Percentiles rank a stretch among this genome's conserved stretches.
These are phyloP conservation scores for Verticillium tricorpus DNA, from an alignment of 2,329 filamentous ascomycete species.

Conservation along the genomic window DNA sequence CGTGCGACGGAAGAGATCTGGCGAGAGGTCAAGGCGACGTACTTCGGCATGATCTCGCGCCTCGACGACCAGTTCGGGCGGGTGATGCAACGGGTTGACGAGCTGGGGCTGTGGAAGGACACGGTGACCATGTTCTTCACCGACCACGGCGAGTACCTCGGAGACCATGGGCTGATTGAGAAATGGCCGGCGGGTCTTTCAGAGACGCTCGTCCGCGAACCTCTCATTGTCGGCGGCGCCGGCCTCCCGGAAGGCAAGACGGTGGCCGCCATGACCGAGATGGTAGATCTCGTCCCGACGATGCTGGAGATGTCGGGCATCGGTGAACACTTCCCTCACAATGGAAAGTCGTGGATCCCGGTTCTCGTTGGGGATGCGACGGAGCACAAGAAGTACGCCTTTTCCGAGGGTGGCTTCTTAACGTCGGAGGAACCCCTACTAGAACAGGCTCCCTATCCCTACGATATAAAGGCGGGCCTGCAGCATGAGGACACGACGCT, in stretches of 20 bases:
- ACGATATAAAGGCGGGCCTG: conserved; percentile 38
- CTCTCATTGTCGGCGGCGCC: conserved; percentile 36
- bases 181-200: conserved; percentile 40
- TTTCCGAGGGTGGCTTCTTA: conserved; percentile 39
- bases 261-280: conserved; percentile 30
- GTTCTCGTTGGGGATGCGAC: conserved; percentile 16
- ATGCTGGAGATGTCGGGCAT: conserved; percentile 32
- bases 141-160: conserved; percentile 40
- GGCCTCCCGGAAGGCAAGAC: conserved; percentile 28
- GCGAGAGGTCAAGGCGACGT: conserved; percentile 36
- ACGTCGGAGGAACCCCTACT: conserved; percentile 37
- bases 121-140: conserved; percentile 39
- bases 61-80: conserved; percentile 39
- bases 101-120: conserved; percentile 25
- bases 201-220: conserved; percentile 34
- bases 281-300: conserved; percentile 40
- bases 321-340: conserved; percentile 31
- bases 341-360: conserved; percentile 29
- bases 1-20: conserved; percentile 34
- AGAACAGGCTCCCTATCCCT: conserved; percentile 35
- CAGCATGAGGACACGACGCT: conserved; percentile 37
- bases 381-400: conserved; percentile 31
- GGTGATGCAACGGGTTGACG: conserved; percentile 26
- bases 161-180: conserved; percentile 40
- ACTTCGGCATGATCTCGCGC: conserved; percentile 40